These are phyloP conservation scores for Saraca asoca DNA, from an alignment of 331 rosid species.

Conservation along the genomic window DNA sequence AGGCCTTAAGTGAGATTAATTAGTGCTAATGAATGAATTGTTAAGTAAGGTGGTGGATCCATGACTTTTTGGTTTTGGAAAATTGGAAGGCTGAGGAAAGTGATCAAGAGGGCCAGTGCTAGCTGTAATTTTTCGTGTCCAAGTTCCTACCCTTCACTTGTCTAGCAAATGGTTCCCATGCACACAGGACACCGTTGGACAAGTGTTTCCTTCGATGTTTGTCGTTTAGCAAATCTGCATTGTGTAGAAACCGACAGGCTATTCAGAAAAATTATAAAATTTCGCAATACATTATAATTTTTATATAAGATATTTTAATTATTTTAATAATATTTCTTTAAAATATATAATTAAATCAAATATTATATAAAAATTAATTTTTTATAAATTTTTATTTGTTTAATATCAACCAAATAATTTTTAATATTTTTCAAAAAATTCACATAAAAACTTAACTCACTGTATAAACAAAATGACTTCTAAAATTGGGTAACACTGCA, in stretches of 20 bases:
- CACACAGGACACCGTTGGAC: conserved; percentile 16
- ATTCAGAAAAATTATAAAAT: neutral
- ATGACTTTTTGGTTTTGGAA: conserved; percentile 10
- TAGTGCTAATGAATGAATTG: conserved; percentile 5
- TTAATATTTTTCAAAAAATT: too few relatives aligned
- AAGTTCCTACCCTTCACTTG: conserved; percentile 48
- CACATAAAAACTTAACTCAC: too few relatives aligned
- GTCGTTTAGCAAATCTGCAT: conserved; percentile 56
- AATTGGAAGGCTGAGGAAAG: neutral
- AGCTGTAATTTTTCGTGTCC: conserved; percentile 38
- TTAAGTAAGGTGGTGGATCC: conserved; percentile 1
- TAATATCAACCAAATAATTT: too few relatives aligned
- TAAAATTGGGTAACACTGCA: too few relatives aligned
- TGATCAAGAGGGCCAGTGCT: neutral
- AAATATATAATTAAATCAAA: too few relatives aligned
- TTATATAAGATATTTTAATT: too few relatives aligned
- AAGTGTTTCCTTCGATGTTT: conserved; percentile 29
- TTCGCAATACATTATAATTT: too few relatives aligned
- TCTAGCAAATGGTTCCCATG: conserved; percentile 27
- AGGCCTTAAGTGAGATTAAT: conserved; percentile 18
- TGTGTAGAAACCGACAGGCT: conserved; percentile 39
- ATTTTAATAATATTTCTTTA: too few relatives aligned
- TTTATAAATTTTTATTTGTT: too few relatives aligned
- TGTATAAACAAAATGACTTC: too few relatives aligned
- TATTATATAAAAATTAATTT: too few relatives aligned